Conservation (phyloP, 75 land plant species). For the Cupressus sempervirens region DNA sequence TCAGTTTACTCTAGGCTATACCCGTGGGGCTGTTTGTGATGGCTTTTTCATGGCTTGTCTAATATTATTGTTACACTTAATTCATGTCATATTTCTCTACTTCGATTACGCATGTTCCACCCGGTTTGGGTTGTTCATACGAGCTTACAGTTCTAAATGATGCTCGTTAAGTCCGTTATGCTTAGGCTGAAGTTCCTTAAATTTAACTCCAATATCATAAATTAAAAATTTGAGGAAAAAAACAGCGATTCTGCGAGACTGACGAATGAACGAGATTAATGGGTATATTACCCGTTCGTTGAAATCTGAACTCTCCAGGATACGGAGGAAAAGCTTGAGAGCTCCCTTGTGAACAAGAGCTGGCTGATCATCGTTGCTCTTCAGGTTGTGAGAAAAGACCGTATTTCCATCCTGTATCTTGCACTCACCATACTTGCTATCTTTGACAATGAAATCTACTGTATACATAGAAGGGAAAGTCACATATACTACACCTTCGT, state of each 20-base stretch:
- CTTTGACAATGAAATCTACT: not conserved
- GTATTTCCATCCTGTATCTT: not conserved
- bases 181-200: too few relatives aligned
- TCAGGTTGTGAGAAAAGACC: not conserved
- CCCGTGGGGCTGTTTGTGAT: too few relatives aligned
- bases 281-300: not conserved
- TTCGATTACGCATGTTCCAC: too few relatives aligned
- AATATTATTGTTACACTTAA: too few relatives aligned
- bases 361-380: not conserved
- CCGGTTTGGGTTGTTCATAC: too few relatives aligned
- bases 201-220: too few relatives aligned
- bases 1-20: too few relatives aligned
- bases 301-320: not conserved
- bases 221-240: too few relatives aligned
- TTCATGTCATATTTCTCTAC: too few relatives aligned
- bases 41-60: too few relatives aligned
- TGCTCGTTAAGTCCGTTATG: too few relatives aligned
- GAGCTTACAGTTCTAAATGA: too few relatives aligned
- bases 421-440: not conserved
- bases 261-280: not conserved
- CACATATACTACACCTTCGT: conserved; percentile 1
- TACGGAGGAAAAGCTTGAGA: not conserved
- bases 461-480: not conserved
- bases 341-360: conserved; percentile 3
- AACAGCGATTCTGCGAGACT: not conserved